Conservation (phyloP, 192 early-diverging fungal species). For the Linnemannia hyalina region DNA sequence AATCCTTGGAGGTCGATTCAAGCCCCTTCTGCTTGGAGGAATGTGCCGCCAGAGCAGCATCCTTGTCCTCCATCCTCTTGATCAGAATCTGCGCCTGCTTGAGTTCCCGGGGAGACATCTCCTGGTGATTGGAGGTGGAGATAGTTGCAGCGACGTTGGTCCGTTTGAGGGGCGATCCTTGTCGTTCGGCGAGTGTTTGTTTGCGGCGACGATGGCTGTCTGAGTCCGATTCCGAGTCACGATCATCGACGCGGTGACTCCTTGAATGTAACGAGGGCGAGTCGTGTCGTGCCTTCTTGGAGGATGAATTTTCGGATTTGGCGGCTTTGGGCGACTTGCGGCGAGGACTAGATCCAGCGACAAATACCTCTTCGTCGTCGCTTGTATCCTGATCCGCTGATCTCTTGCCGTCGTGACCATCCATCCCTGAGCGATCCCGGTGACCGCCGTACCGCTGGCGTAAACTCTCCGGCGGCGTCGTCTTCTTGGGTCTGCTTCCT, state of each 20-base stretch:
- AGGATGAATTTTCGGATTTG: slow-evolving; percentile 21
- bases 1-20: slow-evolving; percentile 11
- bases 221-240: slow-evolving; percentile 39
- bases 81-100: slow-evolving; percentile 47
- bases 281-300: slow-evolving; percentile 46
- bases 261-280: background rate
- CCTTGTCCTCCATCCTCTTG: slow-evolving; percentile 48
- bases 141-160: background rate
- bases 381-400: slow-evolving; percentile 41
- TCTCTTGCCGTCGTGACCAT: slow-evolving; percentile 18
- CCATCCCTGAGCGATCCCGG: slow-evolving; percentile 24
- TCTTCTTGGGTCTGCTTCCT: slow-evolving; percentile 29
- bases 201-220: slow-evolving; percentile 44
- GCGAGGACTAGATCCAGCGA: slow-evolving; percentile 34
- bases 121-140: background rate
- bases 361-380: slow-evolving; percentile 26
- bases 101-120: slow-evolving; percentile 47
- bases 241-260: slow-evolving; percentile 4
- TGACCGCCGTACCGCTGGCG: slow-evolving; percentile 38
- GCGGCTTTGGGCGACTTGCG: slow-evolving; percentile 32
- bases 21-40: slow-evolving; percentile 15
- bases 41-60: slow-evolving; percentile 12
- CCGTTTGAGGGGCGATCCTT: slow-evolving; percentile 28
- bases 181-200: slow-evolving; percentile 11
- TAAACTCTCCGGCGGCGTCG: slow-evolving; percentile 17